Base-by-base conservation (phyloP, 202 grass and related monocot species). In the Panicum hallii region DNA sequence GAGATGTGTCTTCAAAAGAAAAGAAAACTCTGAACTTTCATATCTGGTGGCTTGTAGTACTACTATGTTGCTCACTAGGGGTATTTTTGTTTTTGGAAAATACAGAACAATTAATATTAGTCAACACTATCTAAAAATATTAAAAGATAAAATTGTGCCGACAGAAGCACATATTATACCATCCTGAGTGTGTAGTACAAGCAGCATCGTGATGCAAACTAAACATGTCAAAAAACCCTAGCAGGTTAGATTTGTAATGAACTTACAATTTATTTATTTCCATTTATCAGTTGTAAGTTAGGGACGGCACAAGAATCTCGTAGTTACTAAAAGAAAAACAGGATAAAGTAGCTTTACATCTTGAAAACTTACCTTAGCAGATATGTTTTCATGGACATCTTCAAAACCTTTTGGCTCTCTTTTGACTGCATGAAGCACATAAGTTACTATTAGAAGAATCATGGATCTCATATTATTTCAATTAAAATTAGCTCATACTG, bases 321-420 rank as follows among this genome's bases (percentile, higher is more conserved):
- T 26, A 54, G 34, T 53, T 53, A 5, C 12, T 30, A 79, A 54
- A 54, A 45, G 10, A 54, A 84, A 58, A 81, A 23, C 17, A n/a
- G 36, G 23, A 81, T 17, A 83, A 40, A 70, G 62, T 70, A 75
- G 9, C 9, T 70, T 77, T 62, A 30, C 9, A 12, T 26, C 0
- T 63, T 57, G 20, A 20, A 48, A 73, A 91, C 89, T 91, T 91
- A 91, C 89, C 78, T 81, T 7, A 72, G 55, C 43, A 73, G 77
- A 30, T 23, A 53, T 84, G 11, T 72, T 82, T 77, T 49, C 71
- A 47, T 67, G 5, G 34, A 60, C 38, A 78, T 82, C 77, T 67
- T 67, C 57, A 72, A 73, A 62, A 62, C 12, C 72, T 85, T 91
- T 91, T 84, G 80, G 71, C 4, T 78, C 65, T 43, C 57, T 78